Evolutionary conservation across 2,329 filamentous ascomycete species (phyloP), one percentile per base, ranked within the genome.

Genomic region (Tolypocladium nubicola): DNA sequence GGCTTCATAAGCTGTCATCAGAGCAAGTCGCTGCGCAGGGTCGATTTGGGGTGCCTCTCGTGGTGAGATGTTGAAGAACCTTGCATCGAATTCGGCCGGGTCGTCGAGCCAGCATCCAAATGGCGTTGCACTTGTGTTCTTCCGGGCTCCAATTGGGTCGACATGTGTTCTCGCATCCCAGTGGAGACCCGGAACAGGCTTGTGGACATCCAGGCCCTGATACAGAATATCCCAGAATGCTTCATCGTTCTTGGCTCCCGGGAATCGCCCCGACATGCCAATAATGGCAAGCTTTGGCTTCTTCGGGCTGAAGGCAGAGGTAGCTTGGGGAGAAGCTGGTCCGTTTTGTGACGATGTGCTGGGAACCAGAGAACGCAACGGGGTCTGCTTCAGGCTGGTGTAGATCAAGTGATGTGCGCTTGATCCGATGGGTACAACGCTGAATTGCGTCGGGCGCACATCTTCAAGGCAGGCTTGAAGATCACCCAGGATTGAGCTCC

Each of bases 41-140:
- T 88, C 85, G 4, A 83, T 85, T 62, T 66, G 59, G 47, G 37
- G 79, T 47, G 79, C 85, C 69, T 88, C 85, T 60, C 83, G 80
- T 6, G 85, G 85, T 55, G 85, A 88, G 77, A 89, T 87, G 66
- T 86, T 87, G 76, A 89, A 89, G 73, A 89, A 88, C 0, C 80
- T 75, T 23, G 84, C 81, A 60, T 89, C 86, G 61, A 89, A 89
- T 26, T 83, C 74, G 43, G 82, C 83, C 0, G 85, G 84, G 58
- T 87, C 78, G 47, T 86, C 81, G 50, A 88, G 81, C 73, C 85
- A 70, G 61, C 67, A 70, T 4, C 71, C 68, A n/a, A 66, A 70
- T 1, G 66, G 68, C 4, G 65, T 66, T 23, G 63, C 61, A 11
- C 59, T 82, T 50, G 85, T 86, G 71, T 87, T 88, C 67, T 83